These are phyloP conservation scores for Coniella lustricola DNA, from an alignment of 2,329 filamentous ascomycete species.

Conservation along the genomic window DNA sequence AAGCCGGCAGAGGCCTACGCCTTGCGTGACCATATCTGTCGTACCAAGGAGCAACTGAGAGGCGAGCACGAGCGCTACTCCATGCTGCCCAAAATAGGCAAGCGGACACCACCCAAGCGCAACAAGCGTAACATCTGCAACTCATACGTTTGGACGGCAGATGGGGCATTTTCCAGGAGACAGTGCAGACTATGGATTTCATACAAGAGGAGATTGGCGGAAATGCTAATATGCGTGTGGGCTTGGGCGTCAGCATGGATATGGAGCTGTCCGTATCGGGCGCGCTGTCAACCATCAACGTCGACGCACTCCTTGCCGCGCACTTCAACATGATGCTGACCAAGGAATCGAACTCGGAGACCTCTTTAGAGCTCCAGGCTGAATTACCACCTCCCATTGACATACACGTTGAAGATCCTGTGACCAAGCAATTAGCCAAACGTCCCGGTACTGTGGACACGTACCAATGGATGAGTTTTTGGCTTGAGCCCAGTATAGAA, in stretches of 20 bases:
- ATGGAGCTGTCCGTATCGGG: not conserved
- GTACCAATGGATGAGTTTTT: not conserved
- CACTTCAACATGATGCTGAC: not conserved
- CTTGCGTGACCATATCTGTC: not conserved
- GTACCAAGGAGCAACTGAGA: not conserved
- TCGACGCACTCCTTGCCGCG: not conserved
- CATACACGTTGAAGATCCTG: not conserved
- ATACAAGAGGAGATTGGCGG: not conserved
- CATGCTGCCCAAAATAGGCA: not conserved
- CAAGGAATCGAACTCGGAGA: not conserved
- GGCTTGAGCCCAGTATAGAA: not conserved
- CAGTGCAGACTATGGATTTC: not conserved
- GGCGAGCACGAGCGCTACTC: not conserved
- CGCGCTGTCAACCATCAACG: not conserved
- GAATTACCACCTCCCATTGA: not conserved
- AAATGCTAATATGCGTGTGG: not conserved
- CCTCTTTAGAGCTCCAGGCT: not conserved
- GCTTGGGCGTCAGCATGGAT: not conserved
- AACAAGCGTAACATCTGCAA: not conserved
- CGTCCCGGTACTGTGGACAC: not conserved
- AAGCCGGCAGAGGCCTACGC: not conserved
- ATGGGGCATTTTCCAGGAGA: not conserved
- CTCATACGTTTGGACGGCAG: not conserved
- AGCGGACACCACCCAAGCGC: not conserved
- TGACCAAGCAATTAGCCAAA: not conserved